phyloP scores from a whole-genome alignment of 2,329 filamentous ascomycete species.

The Cladosporium sp. region DNA sequence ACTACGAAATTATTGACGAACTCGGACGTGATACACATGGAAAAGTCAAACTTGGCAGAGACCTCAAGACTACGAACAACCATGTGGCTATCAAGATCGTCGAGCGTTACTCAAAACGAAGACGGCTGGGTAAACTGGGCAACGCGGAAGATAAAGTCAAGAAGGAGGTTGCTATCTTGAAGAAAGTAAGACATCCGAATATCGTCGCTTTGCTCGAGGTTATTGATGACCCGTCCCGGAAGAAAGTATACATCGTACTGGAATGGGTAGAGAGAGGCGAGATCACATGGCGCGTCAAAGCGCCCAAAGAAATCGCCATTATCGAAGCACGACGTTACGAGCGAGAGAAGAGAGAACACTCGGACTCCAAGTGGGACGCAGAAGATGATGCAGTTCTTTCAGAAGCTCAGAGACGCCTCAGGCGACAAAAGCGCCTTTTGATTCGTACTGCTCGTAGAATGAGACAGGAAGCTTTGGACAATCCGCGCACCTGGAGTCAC shows the following conservation, averaged over 20 bases:
- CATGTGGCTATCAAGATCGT: conserved; percentile 99
- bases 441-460: conserved; percentile 14
- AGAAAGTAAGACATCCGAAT: conserved; percentile 95
- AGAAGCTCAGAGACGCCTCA: conserved; percentile 59
- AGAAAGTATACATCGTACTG: conserved; percentile 97
- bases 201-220: conserved; percentile 94
- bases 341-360: conserved; percentile 60
- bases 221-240: conserved; percentile 92
- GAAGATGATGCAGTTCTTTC: conserved; percentile 50
- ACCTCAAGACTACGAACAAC: conserved; percentile 67
- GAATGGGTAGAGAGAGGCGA: conserved; percentile 95
- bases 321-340: conserved; percentile 82
- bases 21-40: conserved; percentile 94
- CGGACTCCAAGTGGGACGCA: conserved; percentile 44
- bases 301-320: conserved; percentile 76
- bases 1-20: conserved; percentile 96
- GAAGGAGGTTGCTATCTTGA: conserved; percentile 94
- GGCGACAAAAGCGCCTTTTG: conserved; percentile 42
- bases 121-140: conserved; percentile 75
- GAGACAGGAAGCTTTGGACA: conserved; percentile 38
- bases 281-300: conserved; percentile 90
- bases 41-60: conserved; percentile 93
- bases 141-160: conserved; percentile 81
- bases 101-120: conserved; percentile 88
- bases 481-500: conserved; percentile 76